Percentiles rank a stretch among this genome's conserved stretches.
These are phyloP conservation scores for Penicillium coffeae DNA, from an alignment of 495 filamentous ascomycete genomes.

Conservation along the genomic window DNA sequence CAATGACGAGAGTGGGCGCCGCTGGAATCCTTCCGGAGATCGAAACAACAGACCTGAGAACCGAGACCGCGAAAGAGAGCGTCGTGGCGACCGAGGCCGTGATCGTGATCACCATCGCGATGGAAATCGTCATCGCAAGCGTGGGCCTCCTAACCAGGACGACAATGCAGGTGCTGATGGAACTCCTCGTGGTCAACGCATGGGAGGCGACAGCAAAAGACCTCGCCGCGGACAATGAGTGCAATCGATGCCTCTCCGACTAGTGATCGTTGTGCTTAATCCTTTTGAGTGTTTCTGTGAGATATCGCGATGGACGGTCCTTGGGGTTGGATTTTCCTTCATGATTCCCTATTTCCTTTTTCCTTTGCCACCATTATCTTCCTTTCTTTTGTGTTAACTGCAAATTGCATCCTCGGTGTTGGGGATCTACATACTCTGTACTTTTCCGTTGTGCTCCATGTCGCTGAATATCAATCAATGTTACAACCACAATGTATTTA, in stretches of 20 bases:
- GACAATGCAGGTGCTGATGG: slow-evolving; percentile 29
- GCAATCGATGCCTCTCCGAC: background rate
- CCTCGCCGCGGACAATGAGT: slow-evolving; percentile 40
- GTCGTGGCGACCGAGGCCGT: slow-evolving; percentile 37
- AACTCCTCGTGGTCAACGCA: slow-evolving; percentile 32
- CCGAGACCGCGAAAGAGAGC: slow-evolving; percentile 40
- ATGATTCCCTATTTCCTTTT: slow-evolving; percentile 10
- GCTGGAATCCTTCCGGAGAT: slow-evolving; percentile 34
- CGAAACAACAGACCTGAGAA: slow-evolving; percentile 29
- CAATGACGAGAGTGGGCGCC: slow-evolving; percentile 32
- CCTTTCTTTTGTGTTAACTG: slow-evolving; percentile 15
- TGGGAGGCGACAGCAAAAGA: slow-evolving; percentile 43
- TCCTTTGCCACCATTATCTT: slow-evolving; percentile 1
- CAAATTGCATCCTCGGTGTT: slow-evolving; percentile 22
- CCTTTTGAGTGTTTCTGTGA: slow-evolving; percentile 1
- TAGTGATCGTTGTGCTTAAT: slow-evolving; percentile 1
- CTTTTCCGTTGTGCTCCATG: slow-evolving; percentile 9
- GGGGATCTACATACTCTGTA: slow-evolving; percentile 13
- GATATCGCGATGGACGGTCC: too few species aligned
- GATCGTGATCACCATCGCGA: slow-evolving; percentile 37
- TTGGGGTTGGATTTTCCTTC: too few species aligned
- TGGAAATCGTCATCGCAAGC: slow-evolving; percentile 38
- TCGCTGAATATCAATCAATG: slow-evolving; percentile 6
- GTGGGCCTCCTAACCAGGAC: slow-evolving; percentile 34
- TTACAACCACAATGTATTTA: too few species aligned